A percentile compares a stretch with the other conserved stretches of the same genome.
phyloP scores from a whole-genome alignment of 768 basidiomycete genomes.

The Astraeus odoratus region DNA sequence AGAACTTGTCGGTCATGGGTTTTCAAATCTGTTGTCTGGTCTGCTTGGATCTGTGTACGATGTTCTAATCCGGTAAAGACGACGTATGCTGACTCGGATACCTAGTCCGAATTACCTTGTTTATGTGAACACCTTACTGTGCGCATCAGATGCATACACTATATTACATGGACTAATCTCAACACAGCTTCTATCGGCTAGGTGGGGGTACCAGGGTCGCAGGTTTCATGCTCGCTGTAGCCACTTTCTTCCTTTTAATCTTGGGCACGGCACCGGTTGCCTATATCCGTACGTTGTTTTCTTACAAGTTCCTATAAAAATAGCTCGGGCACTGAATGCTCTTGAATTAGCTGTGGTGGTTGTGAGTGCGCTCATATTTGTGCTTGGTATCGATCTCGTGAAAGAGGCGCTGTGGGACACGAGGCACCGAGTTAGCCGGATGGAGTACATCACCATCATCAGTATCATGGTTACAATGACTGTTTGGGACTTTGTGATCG shows the following conservation, averaged over 20 bases:
- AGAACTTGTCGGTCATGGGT: slow-evolving; percentile 89
- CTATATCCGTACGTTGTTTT: slow-evolving; percentile 66
- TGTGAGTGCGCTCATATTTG: slow-evolving; percentile 87
- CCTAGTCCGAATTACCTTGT: slow-evolving; percentile 77
- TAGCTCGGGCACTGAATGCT: background rate
- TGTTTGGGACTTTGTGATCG: slow-evolving; percentile 88
- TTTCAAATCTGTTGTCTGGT: slow-evolving; percentile 83
- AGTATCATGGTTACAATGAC: slow-evolving; percentile 93
- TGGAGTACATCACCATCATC: slow-evolving; percentile 76
- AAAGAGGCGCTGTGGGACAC: slow-evolving; percentile 98
- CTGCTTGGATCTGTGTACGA: slow-evolving; percentile 73
- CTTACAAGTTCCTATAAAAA: background rate
- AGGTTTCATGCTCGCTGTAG: slow-evolving; percentile 77
- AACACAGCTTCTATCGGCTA: slow-evolving; percentile 77
- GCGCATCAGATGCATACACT: slow-evolving; percentile 14
- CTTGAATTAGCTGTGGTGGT: slow-evolving; percentile 70
- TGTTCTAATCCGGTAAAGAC: background rate
- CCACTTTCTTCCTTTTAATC: slow-evolving; percentile 64
- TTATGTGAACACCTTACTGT: slow-evolving; percentile 83
- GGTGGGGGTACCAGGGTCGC: slow-evolving; percentile 82
- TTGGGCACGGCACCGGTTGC: slow-evolving; percentile 88
- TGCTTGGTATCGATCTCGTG: slow-evolving; percentile 87
- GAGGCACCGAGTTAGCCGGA: slow-evolving; percentile 74
- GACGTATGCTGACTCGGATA: slow-evolving; percentile 9
- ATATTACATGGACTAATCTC: background rate